A percentile compares a stretch with the other conserved stretches of the same genome.
Evolutionary conservation across 2,329 filamentous ascomycete genomes (phyloP).

Genomic region (Alternaria angustiovoidea): DNA sequence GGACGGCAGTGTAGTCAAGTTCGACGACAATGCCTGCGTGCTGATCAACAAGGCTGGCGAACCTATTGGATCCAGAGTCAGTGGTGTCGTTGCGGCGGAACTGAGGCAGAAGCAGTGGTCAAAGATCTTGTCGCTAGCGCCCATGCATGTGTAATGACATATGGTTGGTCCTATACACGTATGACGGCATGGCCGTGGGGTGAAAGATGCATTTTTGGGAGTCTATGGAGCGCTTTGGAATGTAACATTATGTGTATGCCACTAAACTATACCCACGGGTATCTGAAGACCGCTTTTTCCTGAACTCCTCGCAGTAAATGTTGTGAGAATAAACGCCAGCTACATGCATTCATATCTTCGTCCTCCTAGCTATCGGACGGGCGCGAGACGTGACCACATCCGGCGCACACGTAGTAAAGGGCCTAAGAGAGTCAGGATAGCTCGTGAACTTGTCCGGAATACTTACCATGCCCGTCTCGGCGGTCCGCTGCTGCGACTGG

Average conservation of each 20-base stretch:
- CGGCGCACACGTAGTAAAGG: slow-evolving; percentile 79
- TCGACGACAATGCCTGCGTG: slow-evolving; percentile 98
- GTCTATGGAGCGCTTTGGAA: slow-evolving; percentile 16
- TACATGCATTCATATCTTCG: slow-evolving; percentile 36
- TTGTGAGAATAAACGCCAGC: slow-evolving; percentile 41
- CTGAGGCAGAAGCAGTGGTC: slow-evolving; percentile 94
- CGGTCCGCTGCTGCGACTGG: slow-evolving; percentile 96
- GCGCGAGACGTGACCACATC: slow-evolving; percentile 85
- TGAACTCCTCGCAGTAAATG: slow-evolving; percentile 36
- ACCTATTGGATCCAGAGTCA: slow-evolving; percentile 81
- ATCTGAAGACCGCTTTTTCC: slow-evolving; percentile 42
- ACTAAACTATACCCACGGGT: slow-evolving; percentile 47
- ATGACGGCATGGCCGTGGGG: slow-evolving; percentile 42
- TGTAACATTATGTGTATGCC: slow-evolving; percentile 41
- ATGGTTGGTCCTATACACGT: slow-evolving; percentile 70
- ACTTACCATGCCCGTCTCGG: slow-evolving; percentile 94
- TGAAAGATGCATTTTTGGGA: slow-evolving; percentile 15
- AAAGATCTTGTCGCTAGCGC: slow-evolving; percentile 95
- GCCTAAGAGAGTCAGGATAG: slow-evolving; percentile 48
- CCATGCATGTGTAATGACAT: slow-evolving; percentile 70
- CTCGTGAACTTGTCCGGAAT: background rate
- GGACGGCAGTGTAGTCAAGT: slow-evolving; percentile 89
- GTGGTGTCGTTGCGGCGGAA: slow-evolving; percentile 86
- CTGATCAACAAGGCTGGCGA: slow-evolving; percentile 97
- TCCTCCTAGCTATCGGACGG: slow-evolving; percentile 21